phyloP scores from a whole-genome alignment of 2,329 filamentous ascomycete species.

The Dendryphion nanum region DNA sequence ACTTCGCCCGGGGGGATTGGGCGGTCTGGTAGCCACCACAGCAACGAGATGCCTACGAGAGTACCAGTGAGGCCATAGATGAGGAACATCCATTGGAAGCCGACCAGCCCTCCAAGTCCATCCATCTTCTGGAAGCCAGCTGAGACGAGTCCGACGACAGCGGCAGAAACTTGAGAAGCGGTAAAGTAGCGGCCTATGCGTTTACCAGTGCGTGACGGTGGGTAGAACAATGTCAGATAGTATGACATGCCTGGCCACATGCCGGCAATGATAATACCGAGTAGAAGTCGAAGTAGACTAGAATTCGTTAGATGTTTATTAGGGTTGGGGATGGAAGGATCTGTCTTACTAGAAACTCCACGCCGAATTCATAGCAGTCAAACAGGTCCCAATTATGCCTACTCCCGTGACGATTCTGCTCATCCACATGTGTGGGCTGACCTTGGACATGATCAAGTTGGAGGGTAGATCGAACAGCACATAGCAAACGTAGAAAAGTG shows the following conservation, averaged over 20 bases:
- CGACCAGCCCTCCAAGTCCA: conserved; percentile 69
- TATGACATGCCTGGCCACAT: conserved; percentile 97
- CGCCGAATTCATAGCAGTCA: conserved; percentile 75
- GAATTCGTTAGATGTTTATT: too few species aligned
- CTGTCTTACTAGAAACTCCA: conserved; percentile 83
- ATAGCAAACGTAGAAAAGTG: conserved; percentile 90
- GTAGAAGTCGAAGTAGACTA: conserved; percentile 73
- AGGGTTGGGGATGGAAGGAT: too few species aligned
- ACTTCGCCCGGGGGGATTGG: conserved; percentile 70
- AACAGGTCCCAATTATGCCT: conserved; percentile 78
- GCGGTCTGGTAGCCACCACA: conserved; percentile 91
- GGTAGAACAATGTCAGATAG: conserved; percentile 89
- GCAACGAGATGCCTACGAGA: conserved; percentile 66
- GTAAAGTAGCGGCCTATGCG: conserved; percentile 89
- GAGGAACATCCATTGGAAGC: conserved; percentile 92
- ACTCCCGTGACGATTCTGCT: conserved; percentile 85
- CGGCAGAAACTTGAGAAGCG: conserved; percentile 82
- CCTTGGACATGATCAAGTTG: conserved; percentile 81
- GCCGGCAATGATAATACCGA: conserved; percentile 84
- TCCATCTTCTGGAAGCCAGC: conserved; percentile 94
- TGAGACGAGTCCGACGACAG: conserved; percentile 84
- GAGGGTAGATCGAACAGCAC: conserved; percentile 87
- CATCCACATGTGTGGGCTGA: conserved; percentile 90
- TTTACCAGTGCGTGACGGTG: conserved; percentile 80
- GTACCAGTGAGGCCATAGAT: conserved; percentile 77